Conservation (phyloP, 768 basidiomycete species). For the Austroboletus eburneus region DNA sequence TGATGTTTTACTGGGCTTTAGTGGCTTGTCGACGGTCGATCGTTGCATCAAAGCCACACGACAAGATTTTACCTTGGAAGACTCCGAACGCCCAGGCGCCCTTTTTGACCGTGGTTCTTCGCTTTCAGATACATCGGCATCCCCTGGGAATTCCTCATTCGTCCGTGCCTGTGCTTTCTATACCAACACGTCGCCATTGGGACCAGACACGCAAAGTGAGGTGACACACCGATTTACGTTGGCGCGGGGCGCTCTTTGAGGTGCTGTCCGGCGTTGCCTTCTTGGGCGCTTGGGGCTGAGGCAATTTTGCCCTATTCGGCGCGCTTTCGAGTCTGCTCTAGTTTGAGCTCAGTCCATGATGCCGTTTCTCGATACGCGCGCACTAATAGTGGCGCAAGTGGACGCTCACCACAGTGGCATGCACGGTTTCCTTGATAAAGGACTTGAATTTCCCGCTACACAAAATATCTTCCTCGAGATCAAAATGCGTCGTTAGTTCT, state of each 20-base stretch:
- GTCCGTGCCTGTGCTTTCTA: conserved; percentile 1
- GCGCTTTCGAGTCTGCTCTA: conserved; percentile 10
- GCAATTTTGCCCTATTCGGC: not conserved
- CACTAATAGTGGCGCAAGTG: not conserved
- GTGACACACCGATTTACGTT: conserved; percentile 12
- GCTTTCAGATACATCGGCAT: not conserved
- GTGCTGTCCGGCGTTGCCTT: conserved; percentile 7
- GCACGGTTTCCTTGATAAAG: conserved; percentile 37
- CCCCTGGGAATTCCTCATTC: not conserved
- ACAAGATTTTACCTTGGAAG: conserved; percentile 8
- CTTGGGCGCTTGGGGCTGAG: conserved; percentile 1
- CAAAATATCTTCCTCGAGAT: conserved; percentile 42
- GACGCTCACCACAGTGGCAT: conserved; percentile 11
- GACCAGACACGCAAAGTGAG: not conserved
- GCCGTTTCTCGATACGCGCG: not conserved
- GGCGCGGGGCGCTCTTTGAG: conserved; percentile 4
- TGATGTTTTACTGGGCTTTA: conserved; percentile 7
- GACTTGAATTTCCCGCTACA: conserved; percentile 42
- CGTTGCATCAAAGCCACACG: not conserved
- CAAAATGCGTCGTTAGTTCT: conserved; percentile 44
- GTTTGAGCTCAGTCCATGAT: not conserved
- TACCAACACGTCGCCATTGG: not conserved
- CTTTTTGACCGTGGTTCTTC: conserved; percentile 9
- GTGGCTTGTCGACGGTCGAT: conserved; percentile 4
- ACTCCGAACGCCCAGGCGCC: conserved; percentile 6